phyloP scores from a whole-genome alignment of 257 asterid species.

The Jacaranda mimosifolia region DNA sequence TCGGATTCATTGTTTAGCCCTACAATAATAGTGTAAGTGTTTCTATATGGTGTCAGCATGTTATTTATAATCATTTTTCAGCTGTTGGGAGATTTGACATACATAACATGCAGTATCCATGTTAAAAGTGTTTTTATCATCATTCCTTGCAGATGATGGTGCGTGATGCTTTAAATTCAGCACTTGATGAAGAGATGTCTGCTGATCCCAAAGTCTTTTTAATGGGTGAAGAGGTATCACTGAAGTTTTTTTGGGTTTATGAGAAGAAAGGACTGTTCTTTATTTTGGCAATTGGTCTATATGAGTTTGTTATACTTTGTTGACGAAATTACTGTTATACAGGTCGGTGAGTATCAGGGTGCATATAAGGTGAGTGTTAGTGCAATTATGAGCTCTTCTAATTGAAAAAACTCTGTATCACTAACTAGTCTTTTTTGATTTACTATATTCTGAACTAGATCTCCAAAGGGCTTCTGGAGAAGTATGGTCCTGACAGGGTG shows the following conservation, averaged over 20 bases:
- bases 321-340: conserved; percentile 30
- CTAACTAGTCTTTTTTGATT: conserved; percentile 12
- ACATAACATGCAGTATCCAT: not conserved
- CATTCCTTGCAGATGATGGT: conserved; percentile 67
- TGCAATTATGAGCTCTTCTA: not conserved
- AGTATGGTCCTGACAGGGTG: conserved; percentile 90
- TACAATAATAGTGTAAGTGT: not conserved
- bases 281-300: not conserved
- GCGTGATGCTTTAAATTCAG: conserved; percentile 88
- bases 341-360: conserved; percentile 97
- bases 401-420: not conserved
- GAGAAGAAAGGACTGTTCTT: not conserved
- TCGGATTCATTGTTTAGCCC: not conserved
- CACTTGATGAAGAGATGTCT: conserved; percentile 95
- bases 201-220: conserved; percentile 90
- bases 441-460: conserved; percentile 50
- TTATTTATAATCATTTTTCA: conserved; percentile 5
- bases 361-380: conserved; percentile 80
- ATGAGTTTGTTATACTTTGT: conserved; percentile 1
- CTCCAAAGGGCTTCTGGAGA: conserved; percentile 79
- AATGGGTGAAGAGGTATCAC: conserved; percentile 90
- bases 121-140: conserved; percentile 8
- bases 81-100: conserved; percentile 10
- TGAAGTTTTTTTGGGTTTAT: conserved; percentile 20
- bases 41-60: not conserved